Base-by-base conservation (phyloP, 139 green algal species). In the Chlamydomonas eustigma region DNA sequence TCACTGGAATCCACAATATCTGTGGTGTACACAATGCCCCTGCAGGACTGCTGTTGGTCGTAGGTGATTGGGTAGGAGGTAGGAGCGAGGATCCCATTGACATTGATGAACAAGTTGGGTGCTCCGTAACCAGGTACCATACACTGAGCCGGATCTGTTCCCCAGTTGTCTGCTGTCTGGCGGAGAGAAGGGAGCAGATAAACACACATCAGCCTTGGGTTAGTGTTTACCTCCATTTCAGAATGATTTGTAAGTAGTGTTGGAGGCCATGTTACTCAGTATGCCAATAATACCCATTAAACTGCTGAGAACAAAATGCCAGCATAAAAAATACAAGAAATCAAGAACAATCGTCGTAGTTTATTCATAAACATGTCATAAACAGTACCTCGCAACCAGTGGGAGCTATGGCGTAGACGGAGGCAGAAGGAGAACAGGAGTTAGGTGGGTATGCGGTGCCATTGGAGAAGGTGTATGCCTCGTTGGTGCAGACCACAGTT, bases 61-160 rank as follows among this genome's bases (percentile, higher is more conserved):
- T 64, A 75, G 37, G 68, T 75, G 68, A 63, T 63, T n/a, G 68
- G 68, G 68, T 75, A 75, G 37, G 24, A 34, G 5, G 65, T 44
- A 4, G 65, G 65, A 30, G 58, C 58, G 25, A 30, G 58, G 28
- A 37, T n/a, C 33, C 65, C 65, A 18, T 58, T 72, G 28, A n/a
- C 28, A 22, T 33, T 39, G 65, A 39, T 72, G 65, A 72, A 72
- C 5, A 72, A 34, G 33, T 5, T 39, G 65, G 32, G 32, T n/a
- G 32, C 4, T n/a, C 65, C 65, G 37, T 64, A 75, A 38, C 68
- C 68, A 22, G 68, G 68, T 24, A 37, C 33, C 33, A n/a, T 8
- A 36, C 68, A 75, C 68, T 75, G 68, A 28, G 3, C 6, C 12
- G 37, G 24, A 33, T 75, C 68, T 8, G 36, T 75, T 3, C 68